Conservation (phyloP, 2,329 filamentous ascomycete species). For the Fusarium citri region DNA sequence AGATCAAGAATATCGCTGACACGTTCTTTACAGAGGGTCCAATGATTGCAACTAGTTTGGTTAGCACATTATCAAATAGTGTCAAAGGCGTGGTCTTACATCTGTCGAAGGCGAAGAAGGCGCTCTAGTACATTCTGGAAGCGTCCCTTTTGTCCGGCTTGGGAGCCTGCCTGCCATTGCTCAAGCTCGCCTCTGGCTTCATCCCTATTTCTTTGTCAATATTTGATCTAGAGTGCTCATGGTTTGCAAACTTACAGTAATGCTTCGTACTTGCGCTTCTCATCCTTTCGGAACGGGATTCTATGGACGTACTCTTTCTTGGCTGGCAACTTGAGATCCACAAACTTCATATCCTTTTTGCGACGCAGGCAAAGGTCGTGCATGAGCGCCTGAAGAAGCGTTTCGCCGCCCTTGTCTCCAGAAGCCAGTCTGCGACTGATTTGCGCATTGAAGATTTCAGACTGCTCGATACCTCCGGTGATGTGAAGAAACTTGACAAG, state of each 20-base stretch:
- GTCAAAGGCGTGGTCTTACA: slow-evolving; percentile 53
- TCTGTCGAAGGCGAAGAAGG: slow-evolving; percentile 83
- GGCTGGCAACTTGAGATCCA: slow-evolving; percentile 81
- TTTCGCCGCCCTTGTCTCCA: slow-evolving; percentile 68
- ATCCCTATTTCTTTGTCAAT: slow-evolving; percentile 54
- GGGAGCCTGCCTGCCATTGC: slow-evolving; percentile 64
- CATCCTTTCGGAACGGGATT: slow-evolving; percentile 78
- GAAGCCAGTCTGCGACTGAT: slow-evolving; percentile 72
- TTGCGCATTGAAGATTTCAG: slow-evolving; percentile 76
- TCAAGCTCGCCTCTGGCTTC: slow-evolving; percentile 80
- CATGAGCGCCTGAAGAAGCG: slow-evolving; percentile 81
- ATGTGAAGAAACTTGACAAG: slow-evolving; percentile 81
- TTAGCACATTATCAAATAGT: slow-evolving; percentile 6
- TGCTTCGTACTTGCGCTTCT: slow-evolving; percentile 81
- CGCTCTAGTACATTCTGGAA: slow-evolving; percentile 85
- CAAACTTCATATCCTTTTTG: slow-evolving; percentile 88
- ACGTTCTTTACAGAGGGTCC: slow-evolving; percentile 81
- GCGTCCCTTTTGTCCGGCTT: slow-evolving; percentile 59
- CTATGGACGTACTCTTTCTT: slow-evolving; percentile 83
- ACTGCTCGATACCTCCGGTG: slow-evolving; percentile 78
- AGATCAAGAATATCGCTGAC: slow-evolving; percentile 78
- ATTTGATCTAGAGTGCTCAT: neutral
- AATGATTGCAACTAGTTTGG: slow-evolving; percentile 77
- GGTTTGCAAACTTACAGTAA: slow-evolving; percentile 65
- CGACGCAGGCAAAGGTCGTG: slow-evolving; percentile 82